Base-by-base conservation (phyloP, 495 filamentous ascomycete genomes). In the Glarea lozoyensis region DNA sequence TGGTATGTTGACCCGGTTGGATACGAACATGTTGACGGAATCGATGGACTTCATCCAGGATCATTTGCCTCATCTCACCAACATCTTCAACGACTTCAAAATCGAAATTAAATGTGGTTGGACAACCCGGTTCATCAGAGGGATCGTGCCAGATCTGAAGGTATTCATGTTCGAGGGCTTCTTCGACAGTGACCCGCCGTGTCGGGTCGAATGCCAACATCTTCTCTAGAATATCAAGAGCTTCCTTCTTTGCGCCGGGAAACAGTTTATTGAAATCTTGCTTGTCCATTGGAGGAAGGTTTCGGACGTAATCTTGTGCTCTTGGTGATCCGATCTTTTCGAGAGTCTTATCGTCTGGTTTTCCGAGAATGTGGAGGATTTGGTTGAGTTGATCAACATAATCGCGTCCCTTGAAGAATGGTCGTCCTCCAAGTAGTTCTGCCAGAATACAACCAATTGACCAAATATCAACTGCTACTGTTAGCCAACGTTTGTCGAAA, bases 371-470 rank as follows among this genome's bases (percentile, higher is more conserved):
- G 70, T 97, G 90, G 35, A 98, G 76, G 59, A 98, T 98, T 65
- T 97, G 93, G 72, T 97, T 97, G 53, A 98, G 79, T 65, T 98
- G 92, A 65, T 98, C 92, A 56, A 98, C 92, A 54, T 98, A 97
- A 67, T 98, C 92, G 42, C 93, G 84, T 35, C 92, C 92, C 69
- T 98, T 98, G 74, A 98, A 98, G 73, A 98, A 97, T 24, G 92
- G 92, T 40, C 92, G 83, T 31, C 93, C 89, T 34, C 93, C 93
- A 4, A 98, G 82, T 1, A 98, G 78, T 62, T 98, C 92, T 30
- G 92, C 92, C 11, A 98, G 77, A 57, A 98, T 98, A 64, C 92
- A 98, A 40, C 92, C 92, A 13, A 98, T 90, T 18, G 92, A 98
- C 92, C 92, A 98, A 20, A 98, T 89, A 58, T 98, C 92, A 62